These are phyloP conservation scores for Neonectria hederae DNA, from an alignment of 2,329 filamentous ascomycete species.

Conservation along the genomic window DNA sequence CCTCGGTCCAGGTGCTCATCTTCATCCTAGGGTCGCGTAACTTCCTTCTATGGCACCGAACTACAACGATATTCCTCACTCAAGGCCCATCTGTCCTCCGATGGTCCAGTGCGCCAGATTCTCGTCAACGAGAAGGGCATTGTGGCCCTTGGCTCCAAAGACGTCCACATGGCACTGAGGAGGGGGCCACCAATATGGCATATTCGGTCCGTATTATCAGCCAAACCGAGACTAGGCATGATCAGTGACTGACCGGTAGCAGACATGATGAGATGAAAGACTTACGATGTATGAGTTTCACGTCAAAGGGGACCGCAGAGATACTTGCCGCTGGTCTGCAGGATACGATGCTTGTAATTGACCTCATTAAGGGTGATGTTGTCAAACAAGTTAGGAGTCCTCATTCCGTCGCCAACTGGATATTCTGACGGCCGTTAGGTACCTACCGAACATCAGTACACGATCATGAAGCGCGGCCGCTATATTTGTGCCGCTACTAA, in stretches of 20 bases:
- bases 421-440: constrained; percentile 60
- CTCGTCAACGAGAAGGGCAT: constrained; percentile 92
- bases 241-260: constrained; percentile 29
- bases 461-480: constrained; percentile 88
- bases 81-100: constrained; percentile 75
- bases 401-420: too few species aligned
- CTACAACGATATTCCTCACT: constrained; percentile 92
- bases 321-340: constrained; percentile 90
- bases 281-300: constrained; percentile 94
- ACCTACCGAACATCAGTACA: constrained; percentile 80
- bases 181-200: constrained; percentile 90
- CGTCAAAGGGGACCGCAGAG: constrained; percentile 82
- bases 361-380: constrained; percentile 75
- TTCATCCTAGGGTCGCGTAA: constrained; percentile 76
- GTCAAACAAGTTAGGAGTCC: constrained; percentile 65
- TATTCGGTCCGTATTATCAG: constrained; percentile 66
- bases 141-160: constrained; percentile 81
- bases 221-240: not conserved
- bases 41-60: constrained; percentile 87
- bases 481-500: constrained; percentile 93
- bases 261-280: constrained; percentile 83
- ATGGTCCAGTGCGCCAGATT: constrained; percentile 86
- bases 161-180: constrained; percentile 88
- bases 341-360: constrained; percentile 81
- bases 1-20: constrained; percentile 37